Percentiles rank a stretch among this genome's conserved stretches.
phyloP scores from a whole-genome alignment of 2,329 filamentous ascomycete genomes.

The Aspergillus glaucus region DNA sequence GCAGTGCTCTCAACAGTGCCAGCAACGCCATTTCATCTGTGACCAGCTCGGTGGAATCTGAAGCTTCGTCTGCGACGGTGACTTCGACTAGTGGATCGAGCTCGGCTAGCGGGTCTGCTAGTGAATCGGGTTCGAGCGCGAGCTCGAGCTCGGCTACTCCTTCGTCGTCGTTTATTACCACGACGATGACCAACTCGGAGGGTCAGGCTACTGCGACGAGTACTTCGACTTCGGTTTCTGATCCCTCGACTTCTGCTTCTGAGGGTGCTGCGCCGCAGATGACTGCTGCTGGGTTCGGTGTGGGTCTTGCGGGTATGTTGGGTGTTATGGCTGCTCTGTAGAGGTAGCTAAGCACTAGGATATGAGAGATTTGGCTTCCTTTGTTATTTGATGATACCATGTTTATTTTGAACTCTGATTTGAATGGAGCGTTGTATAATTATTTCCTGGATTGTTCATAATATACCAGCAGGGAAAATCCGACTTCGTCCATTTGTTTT shows the following conservation, averaged over 20 bases:
- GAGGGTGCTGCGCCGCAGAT: constrained; percentile 8
- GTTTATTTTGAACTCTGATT: not conserved
- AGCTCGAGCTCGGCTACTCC: not conserved
- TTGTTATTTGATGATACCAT: not conserved
- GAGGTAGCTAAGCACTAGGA: not conserved
- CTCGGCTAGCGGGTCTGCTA: not conserved
- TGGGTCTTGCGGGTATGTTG: constrained; percentile 22
- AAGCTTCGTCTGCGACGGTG: not conserved
- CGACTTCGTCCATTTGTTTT: not conserved
- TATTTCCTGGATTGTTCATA: constrained; percentile 3
- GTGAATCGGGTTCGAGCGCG: not conserved
- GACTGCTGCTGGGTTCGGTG: constrained; percentile 11
- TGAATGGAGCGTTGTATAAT: not conserved
- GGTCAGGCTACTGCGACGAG: constrained; percentile 10
- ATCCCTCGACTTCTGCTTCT: constrained; percentile 1
- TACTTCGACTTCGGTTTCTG: not conserved
- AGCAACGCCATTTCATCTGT: not conserved
- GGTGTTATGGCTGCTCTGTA: constrained; percentile 27
- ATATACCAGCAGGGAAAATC: constrained; percentile 1
- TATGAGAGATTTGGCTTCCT: not conserved
- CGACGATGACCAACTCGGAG: constrained; percentile 14
- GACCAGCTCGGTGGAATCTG: not conserved
- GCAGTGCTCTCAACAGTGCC: not conserved
- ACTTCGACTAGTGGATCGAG: not conserved
- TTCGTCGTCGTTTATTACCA: constrained; percentile 2